Conservation (phyloP, 306 rosid genomes). For the Lathyrus sativus region DNA sequence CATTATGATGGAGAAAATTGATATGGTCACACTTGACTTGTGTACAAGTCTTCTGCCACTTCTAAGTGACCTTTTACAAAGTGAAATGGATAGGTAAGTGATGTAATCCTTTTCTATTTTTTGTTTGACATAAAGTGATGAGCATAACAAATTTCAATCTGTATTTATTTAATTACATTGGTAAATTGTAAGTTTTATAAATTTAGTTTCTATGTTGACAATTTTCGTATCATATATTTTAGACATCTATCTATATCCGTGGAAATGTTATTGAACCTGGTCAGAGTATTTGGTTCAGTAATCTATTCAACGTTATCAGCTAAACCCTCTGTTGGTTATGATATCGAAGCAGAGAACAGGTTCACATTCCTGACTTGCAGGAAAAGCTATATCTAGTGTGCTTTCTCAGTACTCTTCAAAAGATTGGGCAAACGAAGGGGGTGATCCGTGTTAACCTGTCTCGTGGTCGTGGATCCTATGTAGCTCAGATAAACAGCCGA, state of each 20-base stretch:
- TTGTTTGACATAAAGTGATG: not conserved
- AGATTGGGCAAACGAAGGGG: constrained; percentile 85
- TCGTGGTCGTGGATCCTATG: constrained; percentile 97
- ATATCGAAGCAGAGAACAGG: constrained; percentile 98
- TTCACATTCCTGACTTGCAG: constrained; percentile 53
- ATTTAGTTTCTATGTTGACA: constrained; percentile 38
- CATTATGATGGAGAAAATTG: constrained; percentile 73
- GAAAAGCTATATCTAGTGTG: constrained; percentile 55
- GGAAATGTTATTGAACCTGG: constrained; percentile 92
- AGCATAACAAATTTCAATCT: not conserved
- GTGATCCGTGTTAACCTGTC: constrained; percentile 96
- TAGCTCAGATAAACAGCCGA: constrained; percentile 75
- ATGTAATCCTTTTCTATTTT: constrained; percentile 6
- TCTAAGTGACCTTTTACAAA: constrained; percentile 72
- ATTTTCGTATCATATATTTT: constrained; percentile 30
- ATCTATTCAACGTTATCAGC: constrained; percentile 84
- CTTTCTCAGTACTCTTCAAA: constrained; percentile 62
- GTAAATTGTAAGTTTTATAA: not conserved
- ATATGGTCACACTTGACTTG: constrained; percentile 79
- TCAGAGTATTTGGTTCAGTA: constrained; percentile 80
- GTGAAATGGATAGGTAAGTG: constrained; percentile 79
- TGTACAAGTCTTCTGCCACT: constrained; percentile 80
- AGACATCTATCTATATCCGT: constrained; percentile 77
- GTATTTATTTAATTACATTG: not conserved
- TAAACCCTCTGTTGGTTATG: constrained; percentile 80